Percentiles rank a stretch among this genome's conserved stretches.
phyloP scores from a whole-genome alignment of 1,284 basidiomycete genomes.

The Trichosporon asahii region DNA sequence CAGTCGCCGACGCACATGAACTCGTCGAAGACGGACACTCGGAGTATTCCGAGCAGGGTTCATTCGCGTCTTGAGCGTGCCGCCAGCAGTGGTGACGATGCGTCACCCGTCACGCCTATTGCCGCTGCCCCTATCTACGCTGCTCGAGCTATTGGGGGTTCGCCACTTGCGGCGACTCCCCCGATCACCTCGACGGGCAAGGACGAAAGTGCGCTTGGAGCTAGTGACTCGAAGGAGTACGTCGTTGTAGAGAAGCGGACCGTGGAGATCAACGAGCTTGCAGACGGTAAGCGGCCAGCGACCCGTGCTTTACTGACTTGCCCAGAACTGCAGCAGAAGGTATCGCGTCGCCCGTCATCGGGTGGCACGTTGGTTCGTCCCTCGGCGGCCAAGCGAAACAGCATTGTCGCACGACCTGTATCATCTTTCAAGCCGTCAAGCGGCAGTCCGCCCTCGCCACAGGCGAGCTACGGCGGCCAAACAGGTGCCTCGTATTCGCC shows the following conservation, averaged over 20 bases:
- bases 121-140: conserved; percentile 25
- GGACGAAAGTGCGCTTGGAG: conserved; percentile 38
- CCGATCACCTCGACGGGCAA: conserved; percentile 46
- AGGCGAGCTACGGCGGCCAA: conserved; percentile 18
- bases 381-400: conserved; percentile 46
- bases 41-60: neutral
- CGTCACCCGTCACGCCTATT: conserved; percentile 31
- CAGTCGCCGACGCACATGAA: conserved; percentile 12
- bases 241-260: conserved; percentile 60
- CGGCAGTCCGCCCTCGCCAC: conserved; percentile 15
- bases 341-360: conserved; percentile 41
- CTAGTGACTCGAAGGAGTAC: conserved; percentile 53
- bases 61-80: conserved; percentile 19
- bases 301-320: conserved; percentile 6
- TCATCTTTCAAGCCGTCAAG: conserved; percentile 42
- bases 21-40: neutral
- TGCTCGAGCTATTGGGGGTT: conserved; percentile 34
- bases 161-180: conserved; percentile 45
- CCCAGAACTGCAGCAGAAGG: conserved; percentile 51
- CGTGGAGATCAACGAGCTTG: conserved; percentile 59
- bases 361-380: conserved; percentile 38
- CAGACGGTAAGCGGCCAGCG: conserved; percentile 53
- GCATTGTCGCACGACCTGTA: conserved; percentile 44
- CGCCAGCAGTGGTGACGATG: conserved; percentile 35
- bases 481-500: conserved; percentile 46